phyloP scores from a whole-genome alignment of 768 basidiomycete species.

The Fomitopsis serialis region DNA sequence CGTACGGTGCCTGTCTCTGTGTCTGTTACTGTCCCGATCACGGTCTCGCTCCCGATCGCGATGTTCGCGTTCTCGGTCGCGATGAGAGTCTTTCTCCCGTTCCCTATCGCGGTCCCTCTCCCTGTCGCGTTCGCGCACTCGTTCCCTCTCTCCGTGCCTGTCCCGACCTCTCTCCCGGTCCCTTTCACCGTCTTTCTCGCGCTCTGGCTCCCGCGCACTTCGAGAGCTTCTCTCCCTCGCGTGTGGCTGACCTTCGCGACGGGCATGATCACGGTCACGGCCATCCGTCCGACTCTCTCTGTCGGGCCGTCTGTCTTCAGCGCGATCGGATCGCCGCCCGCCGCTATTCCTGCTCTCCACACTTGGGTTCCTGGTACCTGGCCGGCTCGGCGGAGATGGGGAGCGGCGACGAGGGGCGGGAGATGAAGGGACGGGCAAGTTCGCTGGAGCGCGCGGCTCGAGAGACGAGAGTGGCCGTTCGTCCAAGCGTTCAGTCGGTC shows the following conservation, averaged over 20 bases:
- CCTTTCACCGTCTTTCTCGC: conserved; percentile 20
- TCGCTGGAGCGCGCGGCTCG: conserved; percentile 42
- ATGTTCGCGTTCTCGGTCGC: conserved; percentile 14
- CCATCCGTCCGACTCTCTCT: conserved; percentile 40
- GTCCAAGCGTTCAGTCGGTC: conserved; percentile 32
- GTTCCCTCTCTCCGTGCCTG: conserved; percentile 16
- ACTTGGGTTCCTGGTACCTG: conserved; percentile 67
- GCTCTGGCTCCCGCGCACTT: conserved; percentile 16
- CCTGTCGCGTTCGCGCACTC: conserved; percentile 18
- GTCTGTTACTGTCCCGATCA: conserved; percentile 22
- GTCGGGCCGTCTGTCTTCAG: conserved; percentile 50
- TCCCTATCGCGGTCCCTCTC: conserved; percentile 22
- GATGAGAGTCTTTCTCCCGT: conserved; percentile 18
- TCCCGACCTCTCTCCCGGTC: conserved; percentile 26
- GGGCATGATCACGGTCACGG: conserved; percentile 27
- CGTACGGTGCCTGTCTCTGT: conserved; percentile 19
- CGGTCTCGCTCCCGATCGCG: conserved; percentile 23
- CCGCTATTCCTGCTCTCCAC: conserved; percentile 69
- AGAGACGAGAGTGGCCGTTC: conserved; percentile 27
- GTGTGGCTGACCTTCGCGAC: conserved; percentile 20
- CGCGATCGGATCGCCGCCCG: conserved; percentile 54
- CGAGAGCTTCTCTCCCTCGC: conserved; percentile 8
- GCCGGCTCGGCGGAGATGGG: conserved; percentile 57
- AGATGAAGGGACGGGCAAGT: conserved; percentile 45
- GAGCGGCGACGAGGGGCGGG: conserved; percentile 54